Percentiles rank a stretch among this genome's conserved stretches.
Conservation (phyloP, 805 yeast genomes). For the Lachancea lanzarotensis region DNA sequence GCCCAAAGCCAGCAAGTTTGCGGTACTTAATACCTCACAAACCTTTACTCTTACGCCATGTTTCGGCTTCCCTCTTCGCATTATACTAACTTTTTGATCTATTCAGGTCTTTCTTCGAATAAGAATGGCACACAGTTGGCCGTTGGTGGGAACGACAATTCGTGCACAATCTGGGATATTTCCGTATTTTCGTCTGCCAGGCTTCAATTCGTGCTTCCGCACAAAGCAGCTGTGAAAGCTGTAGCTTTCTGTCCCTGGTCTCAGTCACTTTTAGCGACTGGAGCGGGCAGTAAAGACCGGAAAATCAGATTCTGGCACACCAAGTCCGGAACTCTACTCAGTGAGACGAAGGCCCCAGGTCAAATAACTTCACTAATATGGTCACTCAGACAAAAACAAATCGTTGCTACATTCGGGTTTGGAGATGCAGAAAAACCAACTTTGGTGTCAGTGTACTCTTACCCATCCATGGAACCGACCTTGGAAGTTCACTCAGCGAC, state of each 20-base stretch:
- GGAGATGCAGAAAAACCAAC: conserved; percentile 47
- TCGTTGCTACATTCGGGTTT: conserved; percentile 79
- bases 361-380: conserved; percentile 78
- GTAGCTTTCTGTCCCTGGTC: conserved; percentile 91
- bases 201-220: conserved; percentile 47
- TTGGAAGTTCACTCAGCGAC: conserved; percentile 45
- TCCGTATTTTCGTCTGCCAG: conserved; percentile 36
- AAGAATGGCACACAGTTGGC: conserved; percentile 52
- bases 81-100: conserved; percentile 6
- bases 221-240: conserved; percentile 85
- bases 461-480: conserved; percentile 52
- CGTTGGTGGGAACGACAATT: conserved; percentile 79
- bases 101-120: conserved; percentile 50
- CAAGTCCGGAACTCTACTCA: conserved; percentile 62
- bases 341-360: conserved; percentile 50
- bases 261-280: conserved; percentile 71
- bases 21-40: conserved; percentile 33
- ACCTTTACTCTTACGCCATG: neutral
- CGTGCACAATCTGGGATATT: conserved; percentile 73
- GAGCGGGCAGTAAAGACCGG: conserved; percentile 83
- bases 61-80: neutral
- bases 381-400: conserved; percentile 58
- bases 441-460: conserved; percentile 55
- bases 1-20: conserved; percentile 56
- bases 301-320: conserved; percentile 86